phyloP scores from a whole-genome alignment of 805 yeast species.

The Suhomyces vadensis region DNA sequence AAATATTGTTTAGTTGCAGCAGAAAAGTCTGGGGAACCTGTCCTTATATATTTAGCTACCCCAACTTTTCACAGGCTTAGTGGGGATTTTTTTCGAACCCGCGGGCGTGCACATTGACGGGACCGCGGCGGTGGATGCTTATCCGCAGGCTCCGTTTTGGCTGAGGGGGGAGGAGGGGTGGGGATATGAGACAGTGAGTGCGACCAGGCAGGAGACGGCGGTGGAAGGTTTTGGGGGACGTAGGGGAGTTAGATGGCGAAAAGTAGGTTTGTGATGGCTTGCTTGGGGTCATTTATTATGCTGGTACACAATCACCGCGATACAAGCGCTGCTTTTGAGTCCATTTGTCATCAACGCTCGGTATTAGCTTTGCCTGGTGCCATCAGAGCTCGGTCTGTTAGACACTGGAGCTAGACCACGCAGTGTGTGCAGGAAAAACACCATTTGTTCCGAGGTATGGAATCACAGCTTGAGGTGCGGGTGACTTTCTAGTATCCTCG shows the following conservation, averaged over 20 bases:
- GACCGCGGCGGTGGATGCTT: not conserved
- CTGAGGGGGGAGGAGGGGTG: not conserved
- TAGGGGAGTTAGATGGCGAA: too few relatives aligned
- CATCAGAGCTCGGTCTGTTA: too few relatives aligned
- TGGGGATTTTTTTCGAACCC: not conserved
- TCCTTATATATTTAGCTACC: not conserved
- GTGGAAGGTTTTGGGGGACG: not conserved
- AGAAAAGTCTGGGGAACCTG: not conserved
- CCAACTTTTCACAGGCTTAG: conserved; percentile 5
- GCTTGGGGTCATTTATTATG: too few relatives aligned
- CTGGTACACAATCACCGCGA: too few relatives aligned
- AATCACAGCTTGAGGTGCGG: too few relatives aligned
- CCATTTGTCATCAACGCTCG: not conserved
- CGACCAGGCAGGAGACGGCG: too few relatives aligned
- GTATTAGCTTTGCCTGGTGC: not conserved
- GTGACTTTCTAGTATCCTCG: too few relatives aligned
- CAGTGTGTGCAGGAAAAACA: too few relatives aligned
- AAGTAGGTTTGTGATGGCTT: too few relatives aligned
- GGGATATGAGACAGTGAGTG: not conserved
- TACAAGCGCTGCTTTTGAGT: too few relatives aligned
- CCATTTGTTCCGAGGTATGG: too few relatives aligned
- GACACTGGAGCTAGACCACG: too few relatives aligned
- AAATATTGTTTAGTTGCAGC: not conserved
- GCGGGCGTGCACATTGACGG: conserved; percentile 1
- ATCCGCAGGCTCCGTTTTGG: not conserved